Evolutionary conservation across 495 filamentous ascomycete genomes (phyloP), one percentile per base, ranked within the genome.

Genomic region (Lentithecium fluviatile): DNA sequence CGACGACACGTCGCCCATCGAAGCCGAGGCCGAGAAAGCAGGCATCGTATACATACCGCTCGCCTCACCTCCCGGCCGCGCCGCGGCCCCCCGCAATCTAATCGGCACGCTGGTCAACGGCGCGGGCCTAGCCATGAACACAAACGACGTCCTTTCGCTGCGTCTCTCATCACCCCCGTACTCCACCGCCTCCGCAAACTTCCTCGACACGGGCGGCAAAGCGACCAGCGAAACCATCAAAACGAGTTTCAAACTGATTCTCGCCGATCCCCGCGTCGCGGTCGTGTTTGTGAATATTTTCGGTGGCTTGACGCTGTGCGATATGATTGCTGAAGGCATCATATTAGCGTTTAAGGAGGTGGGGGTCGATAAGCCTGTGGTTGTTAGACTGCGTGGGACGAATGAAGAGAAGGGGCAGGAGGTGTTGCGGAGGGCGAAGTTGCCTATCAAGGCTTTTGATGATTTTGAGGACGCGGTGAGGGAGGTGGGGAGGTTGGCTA

Each of bases 61-160:
- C 6, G 34, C 25, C n/a, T 37, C 57, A 38, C 52, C 56, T 11
- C 17, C 53, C 1, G 32, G 37, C 68, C 37, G 17, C 58, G n/a
- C 34, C 2, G 17, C 58, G n/a, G 38, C 4, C 2, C 17, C 52
- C 19, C 56, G 48, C 5, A 62, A 60, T 25, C 60, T 68, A 46
- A 82, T 92, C 58, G 89, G 88, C 25, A 92, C 88, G 2, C 72
- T 91, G 32, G 88, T 92, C 57, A 95, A 95, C 68, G 91, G 91
- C 43, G 91, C 91, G 23, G 91, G 91, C 3, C 83, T 95, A 20
- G 90, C 90, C 10, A 95, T 96, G 90, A 95, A 95, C 73, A 95
- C 91, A 0, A 83, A 90, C 57, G 91, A 95, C 68, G 87, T 88
- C 2, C 82, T 95, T 6, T 78, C 80, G 2, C 73, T 82, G 38